Evolutionary conservation across 1,284 basidiomycete genomes (phyloP).

Genomic region (Pseudozyma thailandica): DNA sequence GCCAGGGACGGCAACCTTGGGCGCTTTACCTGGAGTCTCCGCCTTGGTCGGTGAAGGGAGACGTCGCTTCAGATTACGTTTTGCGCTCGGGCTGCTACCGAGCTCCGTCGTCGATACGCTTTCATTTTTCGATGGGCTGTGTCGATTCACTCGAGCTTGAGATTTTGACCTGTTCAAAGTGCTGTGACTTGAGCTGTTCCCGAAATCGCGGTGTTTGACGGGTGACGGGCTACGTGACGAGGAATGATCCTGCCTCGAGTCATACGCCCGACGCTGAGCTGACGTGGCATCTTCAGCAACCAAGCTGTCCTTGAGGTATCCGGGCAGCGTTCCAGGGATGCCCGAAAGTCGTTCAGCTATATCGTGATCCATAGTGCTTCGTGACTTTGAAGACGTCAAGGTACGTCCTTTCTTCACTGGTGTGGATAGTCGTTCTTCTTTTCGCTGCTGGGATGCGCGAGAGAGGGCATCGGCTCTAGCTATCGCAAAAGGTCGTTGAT

Average conservation of each 20-base stretch:
- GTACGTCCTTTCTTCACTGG: constrained; percentile 19
- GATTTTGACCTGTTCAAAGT: constrained; percentile 10
- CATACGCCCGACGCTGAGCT: not conserved
- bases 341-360: constrained; percentile 32
- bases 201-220: constrained; percentile 8
- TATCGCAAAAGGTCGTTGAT: constrained; percentile 46
- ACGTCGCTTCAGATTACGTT: constrained; percentile 14
- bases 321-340: constrained; percentile 39
- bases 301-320: constrained; percentile 30
- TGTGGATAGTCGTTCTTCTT: constrained; percentile 15
- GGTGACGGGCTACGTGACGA: constrained; percentile 14
- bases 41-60: constrained; percentile 20
- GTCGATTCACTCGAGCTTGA: not conserved
- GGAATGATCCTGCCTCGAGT: not conserved
- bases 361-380: constrained; percentile 23
- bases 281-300: not conserved
- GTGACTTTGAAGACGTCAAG: constrained; percentile 5
- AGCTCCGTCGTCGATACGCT: not conserved
- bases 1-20: constrained; percentile 17
- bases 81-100: constrained; percentile 3
- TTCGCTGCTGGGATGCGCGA: constrained; percentile 22
- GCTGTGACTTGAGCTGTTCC: constrained; percentile 9
- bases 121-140: not conserved
- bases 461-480: constrained; percentile 45
- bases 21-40: constrained; percentile 11